Conservation (phyloP, 1,284 basidiomycete species). For the Sporisorium exsertum region DNA sequence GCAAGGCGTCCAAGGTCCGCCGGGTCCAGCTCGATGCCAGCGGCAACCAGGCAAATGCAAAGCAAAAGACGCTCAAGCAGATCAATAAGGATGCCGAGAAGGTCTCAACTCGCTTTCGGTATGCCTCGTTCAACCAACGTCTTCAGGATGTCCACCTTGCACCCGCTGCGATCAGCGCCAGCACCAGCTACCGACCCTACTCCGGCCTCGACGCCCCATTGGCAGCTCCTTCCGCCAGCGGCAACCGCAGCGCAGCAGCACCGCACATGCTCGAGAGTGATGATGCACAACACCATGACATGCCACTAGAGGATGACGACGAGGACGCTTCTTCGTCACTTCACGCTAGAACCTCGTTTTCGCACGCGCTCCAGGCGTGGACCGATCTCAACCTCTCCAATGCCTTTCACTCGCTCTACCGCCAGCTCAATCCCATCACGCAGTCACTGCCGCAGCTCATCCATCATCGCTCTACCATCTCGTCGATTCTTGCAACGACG, state of each 20-base stretch:
- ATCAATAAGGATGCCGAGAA: slow-evolving; percentile 51
- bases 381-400: slow-evolving; percentile 66
- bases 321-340: slow-evolving; percentile 47
- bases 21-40: slow-evolving; percentile 45
- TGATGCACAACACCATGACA: slow-evolving; percentile 13
- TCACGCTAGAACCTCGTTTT: slow-evolving; percentile 56
- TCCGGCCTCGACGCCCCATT: slow-evolving; percentile 58
- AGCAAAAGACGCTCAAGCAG: slow-evolving; percentile 52
- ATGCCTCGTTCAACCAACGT: slow-evolving; percentile 68
- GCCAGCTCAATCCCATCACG: slow-evolving; percentile 44
- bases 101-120: slow-evolving; percentile 54
- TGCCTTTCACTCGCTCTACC: slow-evolving; percentile 60
- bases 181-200: slow-evolving; percentile 50
- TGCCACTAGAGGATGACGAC: slow-evolving; percentile 14
- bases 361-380: slow-evolving; percentile 61
- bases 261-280: slow-evolving; percentile 5
- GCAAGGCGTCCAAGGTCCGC: slow-evolving; percentile 43
- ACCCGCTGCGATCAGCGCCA: slow-evolving; percentile 46
- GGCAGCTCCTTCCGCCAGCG: slow-evolving; percentile 14
- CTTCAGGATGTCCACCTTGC: slow-evolving; percentile 64
- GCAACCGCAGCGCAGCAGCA: slow-evolving; percentile 10
- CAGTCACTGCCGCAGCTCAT: slow-evolving; percentile 64
- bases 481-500: slow-evolving; percentile 24
- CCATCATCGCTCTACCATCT: slow-evolving; percentile 60
- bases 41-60: slow-evolving; percentile 38